These are phyloP conservation scores for Collybiopsis confluens DNA, from an alignment of 768 basidiomycete genomes.

Conservation along the genomic window DNA sequence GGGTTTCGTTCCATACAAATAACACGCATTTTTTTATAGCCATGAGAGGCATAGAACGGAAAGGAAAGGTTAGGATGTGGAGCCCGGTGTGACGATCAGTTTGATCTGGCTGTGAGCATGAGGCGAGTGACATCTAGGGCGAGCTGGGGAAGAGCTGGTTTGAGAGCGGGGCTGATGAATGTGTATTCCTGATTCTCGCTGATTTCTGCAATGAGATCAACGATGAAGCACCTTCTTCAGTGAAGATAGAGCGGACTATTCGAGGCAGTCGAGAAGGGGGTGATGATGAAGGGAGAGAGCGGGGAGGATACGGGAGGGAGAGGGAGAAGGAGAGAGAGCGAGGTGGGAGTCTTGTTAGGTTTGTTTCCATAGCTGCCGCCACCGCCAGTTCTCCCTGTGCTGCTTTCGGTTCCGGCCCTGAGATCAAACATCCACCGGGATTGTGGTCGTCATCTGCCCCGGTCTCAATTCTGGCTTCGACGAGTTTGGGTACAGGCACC, in stretches of 20 bases:
- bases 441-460: no score
- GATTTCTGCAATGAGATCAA: constrained; percentile 34
- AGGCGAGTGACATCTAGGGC: constrained; percentile 20
- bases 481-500: no score
- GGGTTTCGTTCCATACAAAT: constrained; percentile 47
- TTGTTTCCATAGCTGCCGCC: no score
- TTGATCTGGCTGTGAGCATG: constrained; percentile 43
- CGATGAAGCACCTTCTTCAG: constrained; percentile 24
- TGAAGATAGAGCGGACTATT: constrained; percentile 25
- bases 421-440: no score
- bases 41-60: constrained; percentile 43
- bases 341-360: no score
- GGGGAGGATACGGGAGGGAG: no score
- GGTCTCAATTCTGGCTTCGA: no score
- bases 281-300: no score
- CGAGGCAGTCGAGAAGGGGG: no score
- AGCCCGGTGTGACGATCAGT: constrained; percentile 44
- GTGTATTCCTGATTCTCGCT: constrained; percentile 23
- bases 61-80: constrained; percentile 27
- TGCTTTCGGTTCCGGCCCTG: no score
- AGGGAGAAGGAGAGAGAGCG: no score
- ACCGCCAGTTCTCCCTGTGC: no score
- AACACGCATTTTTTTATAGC: constrained; percentile 47
- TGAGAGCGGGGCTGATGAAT: constrained; percentile 28
- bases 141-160: constrained; percentile 40